Base-by-base conservation (phyloP, 495 filamentous ascomycete species). In the Annulohypoxylon nitens region DNA sequence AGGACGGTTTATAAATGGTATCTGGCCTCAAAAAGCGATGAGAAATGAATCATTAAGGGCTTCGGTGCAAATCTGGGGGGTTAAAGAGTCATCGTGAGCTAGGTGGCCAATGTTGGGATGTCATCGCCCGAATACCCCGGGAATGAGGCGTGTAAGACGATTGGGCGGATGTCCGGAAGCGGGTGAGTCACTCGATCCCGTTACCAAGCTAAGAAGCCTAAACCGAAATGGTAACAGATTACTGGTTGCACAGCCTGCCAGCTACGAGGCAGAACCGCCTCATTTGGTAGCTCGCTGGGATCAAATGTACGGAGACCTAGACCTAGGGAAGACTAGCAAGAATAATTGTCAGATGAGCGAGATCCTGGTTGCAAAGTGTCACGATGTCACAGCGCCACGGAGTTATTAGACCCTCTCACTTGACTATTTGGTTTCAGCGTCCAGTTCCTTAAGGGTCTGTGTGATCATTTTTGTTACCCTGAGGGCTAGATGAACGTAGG, bases 61-160 rank as follows among this genome's bases (percentile, higher is more conserved):
- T 30, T 41, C 47, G 36, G 23, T 41, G 48, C 43, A 12, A 1
- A 57, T 58, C 18, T 54, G 14, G 4, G 4, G 18, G 30, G 47
- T 37, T 26, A 36, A 7, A 20, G 67, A 70, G 67, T 75, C 72
- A 71, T 71, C 67, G 59, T 51, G 30, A n/a, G 30, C 39, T 43
- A 3, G 39, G 39, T 43, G 39, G 39, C 26, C 16, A 60, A 60
- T 59, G 43, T 47, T 18, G 55, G 23, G 23, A 70, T 54, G 26
- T 50, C 70, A 63, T 73, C 43, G 26, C 43, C 50, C 60, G 30
- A 45, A 4, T 10, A 12, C 18, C 33, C 62, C 48, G 48, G 61
- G 3, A n/a, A 9, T 25, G 41, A 67, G 30, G 62, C 71, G 67
- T 74, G 71, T 74, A 74, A 74, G 67, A 74, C 23, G 71, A 74